phyloP scores from a whole-genome alignment of 148 eudicot species.

The Arctostaphylos glauca region DNA sequence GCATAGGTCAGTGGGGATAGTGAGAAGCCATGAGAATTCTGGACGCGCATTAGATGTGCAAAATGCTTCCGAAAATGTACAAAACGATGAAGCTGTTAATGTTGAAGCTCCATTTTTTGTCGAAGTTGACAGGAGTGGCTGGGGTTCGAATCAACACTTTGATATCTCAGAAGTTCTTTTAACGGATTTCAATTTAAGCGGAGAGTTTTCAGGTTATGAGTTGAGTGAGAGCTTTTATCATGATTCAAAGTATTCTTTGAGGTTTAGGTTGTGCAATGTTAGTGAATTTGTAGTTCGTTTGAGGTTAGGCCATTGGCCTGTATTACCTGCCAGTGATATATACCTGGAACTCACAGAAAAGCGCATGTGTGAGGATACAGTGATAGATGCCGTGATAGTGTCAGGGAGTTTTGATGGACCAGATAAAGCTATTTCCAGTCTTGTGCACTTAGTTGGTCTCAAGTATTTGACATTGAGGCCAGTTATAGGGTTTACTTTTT shows the following conservation, averaged over 20 bases:
- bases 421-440: slow-evolving; percentile 72
- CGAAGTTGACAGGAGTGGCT: slow-evolving; percentile 47
- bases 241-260: slow-evolving; percentile 38
- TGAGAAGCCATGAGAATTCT: slow-evolving; percentile 20
- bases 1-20: slow-evolving; percentile 44
- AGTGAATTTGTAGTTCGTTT: slow-evolving; percentile 45
- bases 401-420: slow-evolving; percentile 78
- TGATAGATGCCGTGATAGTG: slow-evolving; percentile 45
- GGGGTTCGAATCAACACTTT: slow-evolving; percentile 48
- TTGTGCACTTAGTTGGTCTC: slow-evolving; percentile 65
- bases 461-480: slow-evolving; percentile 72
- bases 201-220: slow-evolving; percentile 42
- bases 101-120: slow-evolving; percentile 48
- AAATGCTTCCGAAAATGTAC: slow-evolving; percentile 17
- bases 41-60: slow-evolving; percentile 27
- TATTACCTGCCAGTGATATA: slow-evolving; percentile 44
- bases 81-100: slow-evolving; percentile 23
- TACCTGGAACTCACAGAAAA: slow-evolving; percentile 48
- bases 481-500: slow-evolving; percentile 40
- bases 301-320: slow-evolving; percentile 75
- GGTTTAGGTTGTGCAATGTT: slow-evolving; percentile 61
- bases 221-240: slow-evolving; percentile 40
- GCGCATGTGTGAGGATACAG: slow-evolving; percentile 31
- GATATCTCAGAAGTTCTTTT: slow-evolving; percentile 82
- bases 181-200: slow-evolving; percentile 43